A percentile compares a stretch with the other conserved stretches of the same genome.
These are phyloP conservation scores for Myriosclerotinia curreyana DNA, from an alignment of 2,329 filamentous ascomycete genomes.

Conservation along the genomic window DNA sequence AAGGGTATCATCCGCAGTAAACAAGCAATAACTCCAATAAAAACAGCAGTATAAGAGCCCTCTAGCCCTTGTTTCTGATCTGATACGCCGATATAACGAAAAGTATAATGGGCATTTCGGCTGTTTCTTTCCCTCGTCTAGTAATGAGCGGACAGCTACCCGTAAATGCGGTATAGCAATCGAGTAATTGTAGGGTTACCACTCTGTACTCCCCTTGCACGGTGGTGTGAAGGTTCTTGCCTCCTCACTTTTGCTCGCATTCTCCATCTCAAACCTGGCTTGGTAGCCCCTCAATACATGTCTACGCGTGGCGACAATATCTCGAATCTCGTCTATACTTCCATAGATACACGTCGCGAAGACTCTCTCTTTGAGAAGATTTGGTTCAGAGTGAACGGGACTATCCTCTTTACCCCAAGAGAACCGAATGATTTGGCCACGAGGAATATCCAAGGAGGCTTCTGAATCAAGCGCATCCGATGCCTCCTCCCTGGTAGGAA, in stretches of 20 bases:
- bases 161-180: too few relatives aligned
- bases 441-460: not conserved
- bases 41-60: too few relatives aligned
- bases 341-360: conserved; percentile 14
- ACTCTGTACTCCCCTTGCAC: not conserved
- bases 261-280: not conserved
- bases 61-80: too few relatives aligned
- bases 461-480: conserved; percentile 7
- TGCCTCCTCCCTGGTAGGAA: not conserved
- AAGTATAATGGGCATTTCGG: too few relatives aligned
- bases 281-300: not conserved
- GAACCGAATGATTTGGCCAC: conserved; percentile 18
- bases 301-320: not conserved
- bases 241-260: not conserved
- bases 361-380: conserved; percentile 14
- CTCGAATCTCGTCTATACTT: not conserved
- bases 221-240: not conserved
- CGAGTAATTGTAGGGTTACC: not conserved
- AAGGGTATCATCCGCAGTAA: not conserved
- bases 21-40: too few relatives aligned
- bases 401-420: conserved; percentile 19
- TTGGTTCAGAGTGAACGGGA: conserved; percentile 23
- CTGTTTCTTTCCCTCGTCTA: too few relatives aligned
- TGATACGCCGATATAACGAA: too few relatives aligned
- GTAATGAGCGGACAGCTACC: too few relatives aligned